Conservation (phyloP, 495 filamentous ascomycete species). For the Oidiodendron maius region DNA sequence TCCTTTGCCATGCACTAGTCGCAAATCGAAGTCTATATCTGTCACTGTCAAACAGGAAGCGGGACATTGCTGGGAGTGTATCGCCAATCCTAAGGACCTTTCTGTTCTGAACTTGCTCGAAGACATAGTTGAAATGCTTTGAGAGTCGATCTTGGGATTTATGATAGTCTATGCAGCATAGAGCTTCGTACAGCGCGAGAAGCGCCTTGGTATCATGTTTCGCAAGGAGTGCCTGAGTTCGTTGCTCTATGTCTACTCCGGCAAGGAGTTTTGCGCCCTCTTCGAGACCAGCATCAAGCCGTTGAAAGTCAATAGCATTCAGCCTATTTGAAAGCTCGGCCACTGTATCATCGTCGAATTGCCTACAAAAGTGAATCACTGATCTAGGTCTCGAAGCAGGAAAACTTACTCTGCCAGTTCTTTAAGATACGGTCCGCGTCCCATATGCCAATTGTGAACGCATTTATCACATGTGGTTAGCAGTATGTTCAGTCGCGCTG, state of each 20-base stretch:
- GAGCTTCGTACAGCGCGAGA: slow-evolving; percentile 45
- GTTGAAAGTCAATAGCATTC: slow-evolving; percentile 53
- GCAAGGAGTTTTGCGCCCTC: slow-evolving; percentile 32
- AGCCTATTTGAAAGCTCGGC: slow-evolving; percentile 46
- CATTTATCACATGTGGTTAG: slow-evolving; percentile 73
- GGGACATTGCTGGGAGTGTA: slow-evolving; percentile 71
- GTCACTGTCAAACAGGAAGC: slow-evolving; percentile 70
- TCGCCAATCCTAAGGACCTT: slow-evolving; percentile 62
- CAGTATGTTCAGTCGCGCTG: slow-evolving; percentile 32
- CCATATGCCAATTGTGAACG: slow-evolving; percentile 72
- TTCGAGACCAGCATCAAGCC: slow-evolving; percentile 54
- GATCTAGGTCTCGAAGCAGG: neutral
- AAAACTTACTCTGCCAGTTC: slow-evolving; percentile 46
- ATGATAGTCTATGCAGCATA: slow-evolving; percentile 44
- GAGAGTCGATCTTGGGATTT: slow-evolving; percentile 15
- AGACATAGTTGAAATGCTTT: slow-evolving; percentile 65
- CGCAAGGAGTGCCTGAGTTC: slow-evolving; percentile 29
- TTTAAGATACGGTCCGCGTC: slow-evolving; percentile 56
- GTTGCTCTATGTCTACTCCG: slow-evolving; percentile 26
- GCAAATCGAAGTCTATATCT: slow-evolving; percentile 60
- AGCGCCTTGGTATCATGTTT: slow-evolving; percentile 33
- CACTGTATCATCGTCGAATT: slow-evolving; percentile 60
- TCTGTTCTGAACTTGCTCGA: slow-evolving; percentile 67
- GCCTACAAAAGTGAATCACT: slow-evolving; percentile 22
- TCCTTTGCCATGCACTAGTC: slow-evolving; percentile 55